Percentiles rank a stretch among this genome's conserved stretches.
These are phyloP conservation scores for Globisporangium camurandrum DNA, from an alignment of 352 stramenopile genomes.

Conservation along the genomic window DNA sequence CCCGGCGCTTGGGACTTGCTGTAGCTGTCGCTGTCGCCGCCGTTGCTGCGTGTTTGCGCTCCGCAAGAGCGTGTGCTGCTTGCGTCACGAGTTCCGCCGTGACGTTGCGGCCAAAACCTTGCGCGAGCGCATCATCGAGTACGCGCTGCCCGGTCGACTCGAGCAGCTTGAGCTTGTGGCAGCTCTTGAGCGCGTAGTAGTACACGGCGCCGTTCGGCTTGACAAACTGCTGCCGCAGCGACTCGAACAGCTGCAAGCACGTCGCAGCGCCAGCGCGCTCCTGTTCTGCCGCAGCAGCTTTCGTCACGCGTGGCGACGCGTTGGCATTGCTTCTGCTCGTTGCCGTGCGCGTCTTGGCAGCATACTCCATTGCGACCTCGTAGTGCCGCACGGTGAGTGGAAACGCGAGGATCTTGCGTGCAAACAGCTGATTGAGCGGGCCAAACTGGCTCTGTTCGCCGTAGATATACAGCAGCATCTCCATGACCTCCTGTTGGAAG, in stretches of 20 bases:
- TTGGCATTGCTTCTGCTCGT: not conserved
- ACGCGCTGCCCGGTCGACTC: slow-evolving; percentile 42
- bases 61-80: slow-evolving; percentile 14
- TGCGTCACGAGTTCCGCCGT: slow-evolving; percentile 20
- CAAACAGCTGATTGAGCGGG: slow-evolving; percentile 37
- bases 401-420: slow-evolving; percentile 35
- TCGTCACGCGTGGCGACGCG: not conserved
- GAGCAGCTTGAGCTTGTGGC: slow-evolving; percentile 36
- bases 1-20: slow-evolving; percentile 19
- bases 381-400: slow-evolving; percentile 52
- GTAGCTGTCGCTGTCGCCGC: too few relatives aligned
- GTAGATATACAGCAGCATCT: slow-evolving; percentile 68
- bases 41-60: slow-evolving; percentile 9
- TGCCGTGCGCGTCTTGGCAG: slow-evolving; percentile 2
- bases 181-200: slow-evolving; percentile 59
- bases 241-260: slow-evolving; percentile 67
- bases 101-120: slow-evolving; percentile 33
- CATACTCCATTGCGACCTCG: slow-evolving; percentile 66
- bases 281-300: slow-evolving; percentile 15
- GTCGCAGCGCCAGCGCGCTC: slow-evolving; percentile 24
- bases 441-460: slow-evolving; percentile 42
- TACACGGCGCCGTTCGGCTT: slow-evolving; percentile 72
- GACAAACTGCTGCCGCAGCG: slow-evolving; percentile 64
- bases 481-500: slow-evolving; percentile 58
- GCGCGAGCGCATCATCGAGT: slow-evolving; percentile 38